Conservation (phyloP, 2,329 filamentous ascomycete genomes). For the Pseudocercospora fijiensis region DNA sequence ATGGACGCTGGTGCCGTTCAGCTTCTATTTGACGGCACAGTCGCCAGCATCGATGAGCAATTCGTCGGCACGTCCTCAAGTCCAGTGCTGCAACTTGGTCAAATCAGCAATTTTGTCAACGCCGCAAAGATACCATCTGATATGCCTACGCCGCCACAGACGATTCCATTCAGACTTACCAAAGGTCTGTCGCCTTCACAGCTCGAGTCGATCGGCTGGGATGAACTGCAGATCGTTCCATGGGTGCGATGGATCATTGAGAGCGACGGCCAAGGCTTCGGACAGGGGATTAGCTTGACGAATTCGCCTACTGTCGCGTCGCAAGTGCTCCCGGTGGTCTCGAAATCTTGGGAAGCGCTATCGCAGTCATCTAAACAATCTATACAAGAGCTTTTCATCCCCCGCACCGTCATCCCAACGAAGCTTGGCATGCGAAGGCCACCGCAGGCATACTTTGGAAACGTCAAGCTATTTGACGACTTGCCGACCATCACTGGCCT, state of each 20-base stretch:
- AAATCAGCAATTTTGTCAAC: slow-evolving; percentile 72
- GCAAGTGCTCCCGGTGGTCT: slow-evolving; percentile 74
- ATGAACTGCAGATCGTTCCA: slow-evolving; percentile 75
- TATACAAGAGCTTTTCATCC: slow-evolving; percentile 63
- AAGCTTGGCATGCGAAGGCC: slow-evolving; percentile 87
- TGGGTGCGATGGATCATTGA: slow-evolving; percentile 84
- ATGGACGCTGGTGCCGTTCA: slow-evolving; percentile 68
- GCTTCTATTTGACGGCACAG: slow-evolving; percentile 73
- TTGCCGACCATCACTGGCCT: slow-evolving; percentile 76
- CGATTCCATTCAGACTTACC: slow-evolving; percentile 82
- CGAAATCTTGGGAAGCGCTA: slow-evolving; percentile 86
- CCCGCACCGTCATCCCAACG: slow-evolving; percentile 78
- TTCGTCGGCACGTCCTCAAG: slow-evolving; percentile 57
- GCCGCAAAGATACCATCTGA: slow-evolving; percentile 77
- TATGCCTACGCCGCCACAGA: slow-evolving; percentile 75
- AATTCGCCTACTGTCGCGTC: slow-evolving; percentile 70
- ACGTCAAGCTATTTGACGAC: slow-evolving; percentile 94
- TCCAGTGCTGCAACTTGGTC: slow-evolving; percentile 72
- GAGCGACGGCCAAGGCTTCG: slow-evolving; percentile 59
- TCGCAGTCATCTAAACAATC: slow-evolving; percentile 64
- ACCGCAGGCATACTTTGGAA: slow-evolving; percentile 82
- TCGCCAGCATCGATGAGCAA: slow-evolving; percentile 62
- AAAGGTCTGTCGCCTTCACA: slow-evolving; percentile 65
- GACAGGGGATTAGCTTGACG: slow-evolving; percentile 67
- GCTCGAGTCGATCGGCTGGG: slow-evolving; percentile 80